Base-by-base conservation (phyloP, 2,329 filamentous ascomycete genomes). In the Claviceps capensis region DNA sequence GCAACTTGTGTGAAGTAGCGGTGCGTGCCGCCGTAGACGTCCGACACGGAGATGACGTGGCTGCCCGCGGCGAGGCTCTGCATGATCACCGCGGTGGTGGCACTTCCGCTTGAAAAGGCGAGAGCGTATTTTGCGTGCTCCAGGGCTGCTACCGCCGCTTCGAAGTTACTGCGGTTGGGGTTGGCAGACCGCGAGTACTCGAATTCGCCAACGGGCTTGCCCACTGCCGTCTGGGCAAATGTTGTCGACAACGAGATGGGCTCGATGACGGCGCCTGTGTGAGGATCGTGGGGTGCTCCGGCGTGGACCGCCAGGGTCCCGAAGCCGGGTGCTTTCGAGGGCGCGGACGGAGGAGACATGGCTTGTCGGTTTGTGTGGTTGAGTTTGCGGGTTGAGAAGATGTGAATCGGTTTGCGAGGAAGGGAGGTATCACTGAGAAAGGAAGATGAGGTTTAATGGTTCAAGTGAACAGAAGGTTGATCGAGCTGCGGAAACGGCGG, bases 1-100 rank as follows among this genome's bases (percentile, higher is more conserved):
- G 93, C 93, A 49, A 97, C 93, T 72, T 96, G 90, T 58, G 93
- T 98, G 76, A 98, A 98, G 76, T 98, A 98, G 63, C 93, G 81
- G 73, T 98, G 93, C 43, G 93, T 98, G 61, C 93, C 93, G 60
- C 93, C 93, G 69, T 98, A 98, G 61, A 98, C 90, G 68, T 98
- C 93, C 46, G 89, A 95, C 47, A 98, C 88, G 55, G 89, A 96
- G 61, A 98, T 84, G 62, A 98, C 88, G 72, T 98, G 93, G 47
- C 88, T 93, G 56, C 89, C 90, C 13, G 86, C 78, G 23, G 91
- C 89, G 53, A 98, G 80, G 60, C 87, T 93, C 72, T 97, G 93
- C 53, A 98, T 81, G 63, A 98, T 88, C 60, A 81, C 88, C 55
- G 93, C 91, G 0, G 93, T 98, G 51, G 93, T 89, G 44, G 93